A percentile compares a stretch with the other conserved stretches of the same genome.
Evolutionary conservation across 2,329 filamentous ascomycete species (phyloP).

Genomic region (Emydomyces testavorans): DNA sequence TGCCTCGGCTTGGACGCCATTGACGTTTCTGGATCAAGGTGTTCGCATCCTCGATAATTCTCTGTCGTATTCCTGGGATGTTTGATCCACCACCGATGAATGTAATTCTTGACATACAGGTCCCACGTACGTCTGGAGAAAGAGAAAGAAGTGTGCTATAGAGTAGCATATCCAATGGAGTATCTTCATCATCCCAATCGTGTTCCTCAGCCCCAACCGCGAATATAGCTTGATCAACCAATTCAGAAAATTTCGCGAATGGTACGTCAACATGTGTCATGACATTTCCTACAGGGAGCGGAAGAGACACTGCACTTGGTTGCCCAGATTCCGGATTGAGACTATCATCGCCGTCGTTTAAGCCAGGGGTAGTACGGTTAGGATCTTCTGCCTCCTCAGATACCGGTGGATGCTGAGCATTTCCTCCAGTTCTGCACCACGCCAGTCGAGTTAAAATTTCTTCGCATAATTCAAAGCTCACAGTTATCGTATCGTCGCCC

Average conservation of each 20-base stretch:
- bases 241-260: constrained; percentile 58
- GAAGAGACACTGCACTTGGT: constrained; percentile 30
- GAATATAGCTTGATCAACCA: constrained; percentile 67
- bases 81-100: constrained; percentile 72
- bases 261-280: constrained; percentile 46
- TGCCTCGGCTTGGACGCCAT: constrained; percentile 67
- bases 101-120: constrained; percentile 80
- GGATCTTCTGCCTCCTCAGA: constrained; percentile 24
- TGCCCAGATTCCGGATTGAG: constrained; percentile 16
- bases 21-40: constrained; percentile 55
- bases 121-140: constrained; percentile 67
- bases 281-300: constrained; percentile 34
- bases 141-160: constrained; percentile 65
- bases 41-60: constrained; percentile 65
- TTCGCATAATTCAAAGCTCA: constrained; percentile 69
- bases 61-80: constrained; percentile 65
- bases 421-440: constrained; percentile 52
- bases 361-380: constrained; percentile 14
- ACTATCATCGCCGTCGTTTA: constrained; percentile 23
- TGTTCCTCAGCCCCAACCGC: constrained; percentile 40
- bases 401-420: constrained; percentile 13
- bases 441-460: constrained; percentile 62
- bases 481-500: constrained; percentile 30
- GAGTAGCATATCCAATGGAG: constrained; percentile 62
- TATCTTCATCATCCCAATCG: constrained; percentile 76